Evolutionary conservation across 2,329 filamentous ascomycete species (phyloP).

Genomic region (Akanthomyces uredinophilus): DNA sequence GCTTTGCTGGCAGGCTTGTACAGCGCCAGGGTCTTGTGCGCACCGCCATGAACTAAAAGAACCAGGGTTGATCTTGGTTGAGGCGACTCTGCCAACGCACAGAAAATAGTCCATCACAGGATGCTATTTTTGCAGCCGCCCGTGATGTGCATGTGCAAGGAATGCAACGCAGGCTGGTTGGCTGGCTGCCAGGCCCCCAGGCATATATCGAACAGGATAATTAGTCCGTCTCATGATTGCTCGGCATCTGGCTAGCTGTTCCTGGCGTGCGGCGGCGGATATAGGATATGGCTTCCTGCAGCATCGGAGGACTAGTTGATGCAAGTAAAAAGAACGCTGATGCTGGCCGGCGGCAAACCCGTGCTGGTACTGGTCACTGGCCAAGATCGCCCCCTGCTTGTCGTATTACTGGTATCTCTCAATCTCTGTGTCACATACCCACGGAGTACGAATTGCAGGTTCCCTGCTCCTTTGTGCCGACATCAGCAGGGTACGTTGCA

Average conservation of each 20-base stretch:
- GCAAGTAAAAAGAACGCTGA: background rate
- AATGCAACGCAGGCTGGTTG: background rate
- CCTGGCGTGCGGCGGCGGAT: background rate
- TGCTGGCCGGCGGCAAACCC: background rate
- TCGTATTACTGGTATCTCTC: background rate
- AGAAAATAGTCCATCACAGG: background rate
- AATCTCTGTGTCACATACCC: no score
- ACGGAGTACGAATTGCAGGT: background rate
- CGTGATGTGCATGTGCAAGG: background rate
- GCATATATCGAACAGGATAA: background rate
- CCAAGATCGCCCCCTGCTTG: background rate
- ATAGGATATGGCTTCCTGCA: background rate
- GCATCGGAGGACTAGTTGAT: constrained; percentile 6
- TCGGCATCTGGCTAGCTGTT: constrained; percentile 11
- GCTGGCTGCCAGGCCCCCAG: background rate
- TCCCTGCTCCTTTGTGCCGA: background rate
- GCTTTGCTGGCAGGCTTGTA: background rate
- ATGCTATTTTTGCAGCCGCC: constrained; percentile 10
- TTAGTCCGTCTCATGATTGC: constrained; percentile 8
- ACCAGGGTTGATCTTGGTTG: constrained; percentile 9
- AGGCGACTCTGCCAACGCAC: constrained; percentile 9
- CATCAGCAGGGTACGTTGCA: background rate
- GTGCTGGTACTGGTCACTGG: background rate
- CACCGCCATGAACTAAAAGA: background rate
- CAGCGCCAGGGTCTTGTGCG: constrained; percentile 1